Conservation (phyloP, 202 grass and related monocot genomes). For the Panicum virgatum region DNA sequence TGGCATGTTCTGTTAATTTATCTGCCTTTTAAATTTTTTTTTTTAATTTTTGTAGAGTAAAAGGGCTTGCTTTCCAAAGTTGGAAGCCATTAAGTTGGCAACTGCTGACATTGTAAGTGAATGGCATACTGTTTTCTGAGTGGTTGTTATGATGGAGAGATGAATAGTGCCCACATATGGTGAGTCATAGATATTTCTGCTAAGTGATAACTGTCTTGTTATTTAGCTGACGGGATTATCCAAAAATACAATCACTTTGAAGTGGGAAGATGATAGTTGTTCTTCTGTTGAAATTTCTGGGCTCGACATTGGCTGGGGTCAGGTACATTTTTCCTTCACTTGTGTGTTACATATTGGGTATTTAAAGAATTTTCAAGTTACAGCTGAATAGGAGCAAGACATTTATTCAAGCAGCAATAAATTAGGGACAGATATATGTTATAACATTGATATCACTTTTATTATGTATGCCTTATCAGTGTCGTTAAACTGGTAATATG, state of each 20-base stretch:
- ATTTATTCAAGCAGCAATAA: slow-evolving; percentile 5
- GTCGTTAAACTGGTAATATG: neutral
- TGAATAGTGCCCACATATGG: neutral
- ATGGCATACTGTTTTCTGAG: neutral
- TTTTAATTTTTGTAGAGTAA: slow-evolving; percentile 63
- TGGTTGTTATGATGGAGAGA: slow-evolving; percentile 19
- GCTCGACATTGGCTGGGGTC: slow-evolving; percentile 92
- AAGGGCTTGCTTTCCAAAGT: slow-evolving; percentile 83
- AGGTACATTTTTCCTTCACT: slow-evolving; percentile 58
- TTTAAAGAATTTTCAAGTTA: neutral
- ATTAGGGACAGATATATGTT: neutral
- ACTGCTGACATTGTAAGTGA: slow-evolving; percentile 86
- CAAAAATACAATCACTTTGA: slow-evolving; percentile 62
- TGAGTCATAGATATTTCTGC: neutral
- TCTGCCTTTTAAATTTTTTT: slow-evolving; percentile 5
- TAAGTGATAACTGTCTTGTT: slow-evolving; percentile 36
- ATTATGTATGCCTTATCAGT: neutral
- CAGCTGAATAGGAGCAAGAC: neutral
- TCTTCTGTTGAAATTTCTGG: slow-evolving; percentile 95
- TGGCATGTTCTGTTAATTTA: slow-evolving; percentile 6
- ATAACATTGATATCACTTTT: neutral
- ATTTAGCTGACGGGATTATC: slow-evolving; percentile 79
- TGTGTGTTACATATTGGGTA: neutral
- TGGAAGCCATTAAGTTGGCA: slow-evolving; percentile 92
- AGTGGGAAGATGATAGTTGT: slow-evolving; percentile 71